phyloP scores from a whole-genome alignment of 2,329 filamentous ascomycete genomes.

The Basipetospora chlamydospora region DNA sequence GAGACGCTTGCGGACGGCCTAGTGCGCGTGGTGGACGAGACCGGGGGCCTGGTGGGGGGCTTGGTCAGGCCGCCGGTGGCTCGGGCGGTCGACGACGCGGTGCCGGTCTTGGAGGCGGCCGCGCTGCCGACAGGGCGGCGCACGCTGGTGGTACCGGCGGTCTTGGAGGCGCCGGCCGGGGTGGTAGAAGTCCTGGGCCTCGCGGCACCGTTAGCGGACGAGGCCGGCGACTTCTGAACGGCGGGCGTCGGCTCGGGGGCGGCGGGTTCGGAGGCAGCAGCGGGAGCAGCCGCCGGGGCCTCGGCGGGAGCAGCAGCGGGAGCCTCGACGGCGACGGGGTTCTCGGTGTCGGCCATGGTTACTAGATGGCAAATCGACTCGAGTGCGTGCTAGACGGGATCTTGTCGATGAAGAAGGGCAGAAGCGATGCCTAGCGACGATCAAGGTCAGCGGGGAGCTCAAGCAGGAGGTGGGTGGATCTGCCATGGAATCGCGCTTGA shows the following conservation, averaged over 20 bases:
- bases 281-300: constrained; percentile 12
- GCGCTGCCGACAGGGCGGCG: constrained; percentile 19
- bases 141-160: constrained; percentile 13
- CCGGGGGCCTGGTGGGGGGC: constrained; percentile 32
- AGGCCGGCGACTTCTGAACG: constrained; percentile 9
- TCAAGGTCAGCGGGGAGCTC: no score
- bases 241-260: not conserved
- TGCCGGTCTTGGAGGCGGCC: constrained; percentile 14
- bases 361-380: not conserved
- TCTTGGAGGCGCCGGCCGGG: constrained; percentile 8
- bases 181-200: constrained; percentile 18
- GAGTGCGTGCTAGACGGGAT: no score
- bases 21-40: constrained; percentile 18
- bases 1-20: constrained; percentile 18
- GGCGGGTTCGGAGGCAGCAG: not conserved
- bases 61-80: constrained; percentile 28
- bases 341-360: constrained; percentile 33
- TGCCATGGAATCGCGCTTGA: no score
- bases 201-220: constrained; percentile 14
- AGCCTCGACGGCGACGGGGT: constrained; percentile 27
- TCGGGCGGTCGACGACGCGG: constrained; percentile 19
- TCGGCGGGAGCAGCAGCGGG: constrained; percentile 8
- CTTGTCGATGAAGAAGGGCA: no score
- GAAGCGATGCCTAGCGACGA: no score
- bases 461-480: no score